Evolutionary conservation across 2,329 filamentous ascomycete genomes (phyloP).

Genomic region (Paraphoma sp.): DNA sequence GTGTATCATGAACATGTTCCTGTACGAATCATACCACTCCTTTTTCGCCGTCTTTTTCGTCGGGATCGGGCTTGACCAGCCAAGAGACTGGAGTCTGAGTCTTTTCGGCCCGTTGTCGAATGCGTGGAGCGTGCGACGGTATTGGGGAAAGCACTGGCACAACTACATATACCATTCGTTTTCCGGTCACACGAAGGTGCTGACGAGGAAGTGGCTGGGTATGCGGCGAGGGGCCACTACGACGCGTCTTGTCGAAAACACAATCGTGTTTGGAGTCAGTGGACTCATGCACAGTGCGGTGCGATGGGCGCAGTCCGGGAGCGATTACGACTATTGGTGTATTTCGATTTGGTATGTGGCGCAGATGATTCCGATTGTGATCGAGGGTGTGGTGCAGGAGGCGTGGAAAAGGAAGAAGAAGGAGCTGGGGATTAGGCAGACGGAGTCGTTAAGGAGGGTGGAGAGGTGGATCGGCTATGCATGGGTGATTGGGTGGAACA

Average conservation of each 20-base stretch:
- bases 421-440: conserved; percentile 3
- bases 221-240: neutral
- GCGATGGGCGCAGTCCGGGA: conserved; percentile 10
- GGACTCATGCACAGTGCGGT: conserved; percentile 23
- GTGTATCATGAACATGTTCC: conserved; percentile 16
- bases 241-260: conserved; percentile 25
- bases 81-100: conserved; percentile 11
- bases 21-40: conserved; percentile 20
- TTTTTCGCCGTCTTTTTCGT: conserved; percentile 18
- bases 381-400: conserved; percentile 14
- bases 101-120: conserved; percentile 15
- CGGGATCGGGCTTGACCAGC: conserved; percentile 8
- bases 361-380: conserved; percentile 25
- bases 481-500: conserved; percentile 23
- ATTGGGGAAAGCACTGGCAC: conserved; percentile 31
- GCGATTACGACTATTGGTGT: conserved; percentile 13
- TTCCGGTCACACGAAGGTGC: conserved; percentile 16
- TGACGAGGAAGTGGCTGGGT: conserved; percentile 17
- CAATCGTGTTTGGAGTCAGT: conserved; percentile 20
- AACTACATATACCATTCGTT: conserved; percentile 24
- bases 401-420: conserved; percentile 7
- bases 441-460: neutral
- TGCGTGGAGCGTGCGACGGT: conserved; percentile 17
- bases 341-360: conserved; percentile 20
- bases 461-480: conserved; percentile 20